These are phyloP conservation scores for Backusella sp. DNA, from an alignment of 192 early-diverging fungal species.

Conservation along the genomic window DNA sequence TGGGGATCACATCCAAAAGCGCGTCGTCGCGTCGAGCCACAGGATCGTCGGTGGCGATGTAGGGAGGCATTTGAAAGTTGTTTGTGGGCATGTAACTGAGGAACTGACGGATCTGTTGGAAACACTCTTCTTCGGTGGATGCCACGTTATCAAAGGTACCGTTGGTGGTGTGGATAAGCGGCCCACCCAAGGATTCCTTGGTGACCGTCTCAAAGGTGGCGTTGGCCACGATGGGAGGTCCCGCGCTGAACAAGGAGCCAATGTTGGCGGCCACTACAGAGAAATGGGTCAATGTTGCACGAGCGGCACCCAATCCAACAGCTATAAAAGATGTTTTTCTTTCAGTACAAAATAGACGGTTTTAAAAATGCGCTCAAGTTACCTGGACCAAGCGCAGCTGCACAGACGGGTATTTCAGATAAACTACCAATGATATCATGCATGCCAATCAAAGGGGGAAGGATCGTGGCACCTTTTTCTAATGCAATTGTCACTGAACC, in stretches of 20 bases:
- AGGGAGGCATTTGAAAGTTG: constrained; percentile 20
- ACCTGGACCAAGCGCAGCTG: constrained; percentile 34
- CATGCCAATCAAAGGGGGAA: constrained; percentile 37
- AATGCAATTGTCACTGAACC: constrained; percentile 29
- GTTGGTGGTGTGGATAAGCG: constrained; percentile 33
- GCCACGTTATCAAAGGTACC: constrained; percentile 39
- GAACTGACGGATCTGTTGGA: constrained; percentile 30
- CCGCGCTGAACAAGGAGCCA: constrained; percentile 34
- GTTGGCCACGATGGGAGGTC: constrained; percentile 36
- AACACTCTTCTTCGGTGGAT: constrained; percentile 27
- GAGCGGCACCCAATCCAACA: constrained; percentile 36
- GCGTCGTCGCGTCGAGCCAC: constrained; percentile 19
- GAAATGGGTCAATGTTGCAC: constrained; percentile 38
- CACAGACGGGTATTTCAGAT: constrained; percentile 36
- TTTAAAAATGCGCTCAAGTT: no score
- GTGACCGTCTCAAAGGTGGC: constrained; percentile 33
- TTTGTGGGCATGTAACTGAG: constrained; percentile 24
- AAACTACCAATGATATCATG: constrained; percentile 34
- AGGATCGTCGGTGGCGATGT: constrained; percentile 5
- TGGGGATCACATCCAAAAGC: constrained; percentile 28
- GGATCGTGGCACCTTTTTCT: constrained; percentile 21
- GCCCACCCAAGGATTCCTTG: constrained; percentile 33
- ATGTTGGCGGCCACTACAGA: constrained; percentile 25
- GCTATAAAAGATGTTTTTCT: no score
- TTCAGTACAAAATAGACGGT: no score